Evolutionary conservation across 2,329 filamentous ascomycete genomes (phyloP), one percentile per base, ranked within the genome.

Genomic region (Apiospora kogelbergensis): DNA sequence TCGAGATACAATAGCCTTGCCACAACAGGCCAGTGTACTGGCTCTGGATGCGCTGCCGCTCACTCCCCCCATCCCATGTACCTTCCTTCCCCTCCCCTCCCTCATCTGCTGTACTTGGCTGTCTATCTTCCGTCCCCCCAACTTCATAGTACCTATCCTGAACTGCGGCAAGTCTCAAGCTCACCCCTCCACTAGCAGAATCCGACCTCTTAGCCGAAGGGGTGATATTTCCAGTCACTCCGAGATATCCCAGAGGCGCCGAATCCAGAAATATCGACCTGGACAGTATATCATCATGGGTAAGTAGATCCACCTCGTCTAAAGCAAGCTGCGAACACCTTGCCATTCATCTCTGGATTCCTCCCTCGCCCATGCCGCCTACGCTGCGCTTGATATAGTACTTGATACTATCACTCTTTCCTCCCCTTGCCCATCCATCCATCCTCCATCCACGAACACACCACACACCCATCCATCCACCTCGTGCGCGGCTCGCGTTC

Each of bases 401-500:
- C 53, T 37, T 33, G 40, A 65, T 65, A 42, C 63, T 45, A 65
- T 65, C 37, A 26, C 26, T 42, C 40, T 45, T 42, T n/a, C 37
- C 37, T 45, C n/a, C 22, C 37, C 42, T 33, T 44, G 42, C 42
- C 63, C 63, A 65, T 26, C 63, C 63, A 44, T 65, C 37, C 63
- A 65, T 45, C 42, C 63, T 45, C 63, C n/a, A 33, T 65, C 53
- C 53, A 60, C 30, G 30, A 7, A 60, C 13, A 60, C 53, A 60
- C 53, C 53, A 60, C 53, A 57, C 48, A 45, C 63, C 15, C 42
- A 33, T 33, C 57, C 57, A 33, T 45, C 41, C 65, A 48, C 33
- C 65, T 57, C 33, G 30, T 57, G 65, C 30, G 57, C 68, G n/a
- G 67, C 66, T 63, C 53, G 67, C 44, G 66, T 67, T 70, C 44